Percentiles rank a stretch among this genome's conserved stretches.
Conservation (phyloP, 148 eudicot species). For the Camellia lanceoleosa region DNA sequence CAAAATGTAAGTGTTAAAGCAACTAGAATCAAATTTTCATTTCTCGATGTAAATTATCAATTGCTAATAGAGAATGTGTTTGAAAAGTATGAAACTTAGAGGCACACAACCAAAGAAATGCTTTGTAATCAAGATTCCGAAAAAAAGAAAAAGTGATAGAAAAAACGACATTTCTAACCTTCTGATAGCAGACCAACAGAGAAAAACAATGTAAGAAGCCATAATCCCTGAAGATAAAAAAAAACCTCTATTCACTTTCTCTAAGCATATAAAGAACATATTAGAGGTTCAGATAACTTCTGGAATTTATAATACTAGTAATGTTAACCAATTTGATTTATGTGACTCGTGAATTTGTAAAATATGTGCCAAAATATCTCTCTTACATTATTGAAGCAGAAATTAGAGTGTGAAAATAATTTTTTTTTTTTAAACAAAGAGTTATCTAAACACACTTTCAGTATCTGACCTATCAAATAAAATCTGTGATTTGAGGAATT, state of each 20-base stretch:
- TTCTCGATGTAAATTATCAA: not conserved
- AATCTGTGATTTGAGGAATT: not conserved
- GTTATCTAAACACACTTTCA: not conserved
- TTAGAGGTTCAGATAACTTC: not conserved
- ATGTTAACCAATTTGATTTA: not conserved
- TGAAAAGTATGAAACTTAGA: not conserved
- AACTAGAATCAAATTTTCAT: not conserved
- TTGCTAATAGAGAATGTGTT: not conserved
- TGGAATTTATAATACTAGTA: not conserved
- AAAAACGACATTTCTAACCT: no score
- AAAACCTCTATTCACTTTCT: conserved; percentile 83
- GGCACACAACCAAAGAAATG: not conserved
- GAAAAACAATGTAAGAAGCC: conserved; percentile 78
- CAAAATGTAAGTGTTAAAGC: not conserved
- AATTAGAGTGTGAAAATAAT: no score
- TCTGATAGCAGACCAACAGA: no score
- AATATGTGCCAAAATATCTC: no score
- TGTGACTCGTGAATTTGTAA: no score
- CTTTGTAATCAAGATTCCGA: no score
- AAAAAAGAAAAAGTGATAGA: no score
- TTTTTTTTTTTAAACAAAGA: no score
- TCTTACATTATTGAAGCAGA: no score
- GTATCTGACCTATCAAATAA: not conserved
- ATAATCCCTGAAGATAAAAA: conserved; percentile 83
- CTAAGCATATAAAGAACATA: conserved; percentile 17